These are phyloP conservation scores for Podospora conica DNA, from an alignment of 495 filamentous ascomycete genomes.

Conservation along the genomic window DNA sequence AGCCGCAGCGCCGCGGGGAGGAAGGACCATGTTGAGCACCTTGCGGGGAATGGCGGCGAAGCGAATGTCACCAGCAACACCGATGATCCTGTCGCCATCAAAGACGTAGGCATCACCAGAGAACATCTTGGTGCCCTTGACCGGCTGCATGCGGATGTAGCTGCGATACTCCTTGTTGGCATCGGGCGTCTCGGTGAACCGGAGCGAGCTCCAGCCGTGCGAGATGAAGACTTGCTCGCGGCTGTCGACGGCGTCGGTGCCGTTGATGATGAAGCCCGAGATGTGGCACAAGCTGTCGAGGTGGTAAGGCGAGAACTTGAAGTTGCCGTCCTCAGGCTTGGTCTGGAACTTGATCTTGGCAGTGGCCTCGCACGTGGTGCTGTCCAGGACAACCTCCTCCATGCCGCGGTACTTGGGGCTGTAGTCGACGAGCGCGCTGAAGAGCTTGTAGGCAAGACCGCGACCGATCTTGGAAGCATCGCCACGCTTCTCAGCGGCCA, in stretches of 20 bases:
- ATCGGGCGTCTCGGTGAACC: slow-evolving; percentile 58
- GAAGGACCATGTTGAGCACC: slow-evolving; percentile 60
- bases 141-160: slow-evolving; percentile 62
- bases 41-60: slow-evolving; percentile 63
- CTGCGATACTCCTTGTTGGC: slow-evolving; percentile 60
- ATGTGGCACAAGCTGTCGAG: slow-evolving; percentile 64
- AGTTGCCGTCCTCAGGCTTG: slow-evolving; percentile 53
- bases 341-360: slow-evolving; percentile 61
- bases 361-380: slow-evolving; percentile 63
- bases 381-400: slow-evolving; percentile 71
- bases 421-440: slow-evolving; percentile 66
- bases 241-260: slow-evolving; percentile 63
- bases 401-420: slow-evolving; percentile 62
- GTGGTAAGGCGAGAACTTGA: slow-evolving; percentile 63
- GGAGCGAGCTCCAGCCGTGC: slow-evolving; percentile 74
- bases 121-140: slow-evolving; percentile 46
- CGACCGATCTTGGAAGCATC: slow-evolving; percentile 56
- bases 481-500: slow-evolving; percentile 44
- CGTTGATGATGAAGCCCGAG: slow-evolving; percentile 76
- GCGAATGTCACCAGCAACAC: slow-evolving; percentile 47
- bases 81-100: slow-evolving; percentile 56
- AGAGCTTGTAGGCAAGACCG: slow-evolving; percentile 72
- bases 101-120: slow-evolving; percentile 61
- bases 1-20: slow-evolving; percentile 47
- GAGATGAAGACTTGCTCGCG: slow-evolving; percentile 68